Base-by-base conservation (phyloP, 108 stramenopile genomes). In the Nitzschia putrida region DNA sequence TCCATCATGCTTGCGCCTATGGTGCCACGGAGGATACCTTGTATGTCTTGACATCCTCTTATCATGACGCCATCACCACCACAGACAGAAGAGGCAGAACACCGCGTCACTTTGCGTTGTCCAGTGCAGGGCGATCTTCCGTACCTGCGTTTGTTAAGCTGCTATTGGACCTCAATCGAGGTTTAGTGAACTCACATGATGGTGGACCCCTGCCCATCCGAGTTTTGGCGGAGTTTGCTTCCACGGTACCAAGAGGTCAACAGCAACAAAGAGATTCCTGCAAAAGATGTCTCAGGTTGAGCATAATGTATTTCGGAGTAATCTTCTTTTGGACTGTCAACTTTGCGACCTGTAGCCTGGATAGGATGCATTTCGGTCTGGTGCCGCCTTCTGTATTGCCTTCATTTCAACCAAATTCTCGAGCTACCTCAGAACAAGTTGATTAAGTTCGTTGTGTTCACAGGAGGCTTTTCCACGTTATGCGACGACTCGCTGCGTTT, bases 1-100 rank as follows among this genome's bases (percentile, higher is more conserved):
- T 93, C 1, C 92, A 93, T 51, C 90, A 87, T 72, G 92, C 92
- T n/a, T 93, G 92, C 68, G 84, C 88, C 20, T 93, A 89, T 63
- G 92, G 92, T 44, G 86, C 85, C 5, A 77, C 86, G 4, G 86
- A 84, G 40, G 89, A 89, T 50, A 76, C 79, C 39, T 55, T 93
- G 16, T 69, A 74, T 23, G 84, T 85, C 18, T 58, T 93, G 22
- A 88, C 78, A 12, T 85, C 80, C 38, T 82, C 79, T 11, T 72
- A 83, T 61, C 73, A 73, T 10, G 78, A 76, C 8, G 87, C 85
- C 0, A 80, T 90, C 50, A 69, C 64, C 1, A 58, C 85, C 9
- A 61, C 47, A 52, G 92, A 93, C 72, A 54, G 51, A 10, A 67
- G 76, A 4, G 75, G 75, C 0, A 69, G 89, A 2, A 90, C 89